These are phyloP conservation scores for Geopyxis carbonaria DNA, from an alignment of 495 filamentous ascomycete genomes.

Conservation along the genomic window DNA sequence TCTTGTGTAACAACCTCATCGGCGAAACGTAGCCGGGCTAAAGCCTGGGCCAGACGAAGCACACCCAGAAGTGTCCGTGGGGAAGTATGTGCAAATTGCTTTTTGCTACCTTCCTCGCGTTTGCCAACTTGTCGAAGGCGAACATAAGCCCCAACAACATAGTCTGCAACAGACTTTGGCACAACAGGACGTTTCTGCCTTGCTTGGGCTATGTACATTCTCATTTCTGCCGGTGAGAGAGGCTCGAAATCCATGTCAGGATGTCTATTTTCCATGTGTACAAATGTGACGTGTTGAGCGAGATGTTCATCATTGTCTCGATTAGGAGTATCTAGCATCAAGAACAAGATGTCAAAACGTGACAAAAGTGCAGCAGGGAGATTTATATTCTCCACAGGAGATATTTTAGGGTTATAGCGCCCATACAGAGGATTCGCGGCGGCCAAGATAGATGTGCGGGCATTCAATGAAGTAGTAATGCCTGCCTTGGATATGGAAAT, in stretches of 20 bases:
- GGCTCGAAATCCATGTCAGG: conserved; percentile 44
- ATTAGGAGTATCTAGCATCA: conserved; percentile 83
- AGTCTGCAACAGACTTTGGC: conserved; percentile 69
- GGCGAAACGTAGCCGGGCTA: conserved; percentile 83
- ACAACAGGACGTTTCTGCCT: conserved; percentile 75
- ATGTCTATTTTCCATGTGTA: conserved; percentile 93
- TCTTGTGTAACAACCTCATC: conserved; percentile 73
- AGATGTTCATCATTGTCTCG: conserved; percentile 80
- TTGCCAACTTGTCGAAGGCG: conserved; percentile 76
- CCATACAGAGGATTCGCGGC: conserved; percentile 96
- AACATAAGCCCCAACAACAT: conserved; percentile 92
- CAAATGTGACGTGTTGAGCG: conserved; percentile 88
- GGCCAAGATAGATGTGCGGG: conserved; percentile 90
- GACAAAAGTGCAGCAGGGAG: conserved; percentile 87
- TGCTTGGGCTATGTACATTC: conserved; percentile 86
- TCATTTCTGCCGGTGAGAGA: conserved; percentile 78
- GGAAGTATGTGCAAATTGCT: conserved; percentile 82
- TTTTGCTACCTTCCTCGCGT: conserved; percentile 68
- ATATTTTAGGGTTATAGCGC: conserved; percentile 91
- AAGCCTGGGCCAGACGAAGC: conserved; percentile 79
- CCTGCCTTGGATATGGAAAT: conserved; percentile 98
- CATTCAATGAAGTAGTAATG: conserved; percentile 90
- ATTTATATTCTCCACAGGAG: conserved; percentile 97
- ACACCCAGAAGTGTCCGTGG: conserved; percentile 85
- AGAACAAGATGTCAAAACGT: conserved; percentile 91